Evolutionary conservation across 768 basidiomycete species (phyloP).

Genomic region (Leccinum incarnatum): DNA sequence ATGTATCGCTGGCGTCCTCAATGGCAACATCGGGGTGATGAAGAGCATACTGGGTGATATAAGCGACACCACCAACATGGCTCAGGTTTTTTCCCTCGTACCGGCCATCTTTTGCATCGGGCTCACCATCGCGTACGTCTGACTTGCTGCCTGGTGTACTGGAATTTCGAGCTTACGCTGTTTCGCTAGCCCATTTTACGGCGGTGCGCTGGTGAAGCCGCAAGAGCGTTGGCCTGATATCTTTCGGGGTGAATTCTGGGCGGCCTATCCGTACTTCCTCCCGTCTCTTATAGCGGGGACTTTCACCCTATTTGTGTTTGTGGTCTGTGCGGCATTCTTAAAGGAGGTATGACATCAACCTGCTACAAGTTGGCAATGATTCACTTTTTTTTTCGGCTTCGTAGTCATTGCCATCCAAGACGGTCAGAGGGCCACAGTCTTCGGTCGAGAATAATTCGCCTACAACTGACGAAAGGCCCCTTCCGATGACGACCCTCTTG

Average conservation of each 20-base stretch:
- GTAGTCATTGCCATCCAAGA: conserved; percentile 28
- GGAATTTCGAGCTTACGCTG: neutral
- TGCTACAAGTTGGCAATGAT: neutral
- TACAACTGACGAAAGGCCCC: conserved; percentile 3
- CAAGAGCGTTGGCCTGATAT: conserved; percentile 50
- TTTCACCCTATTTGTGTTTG: conserved; percentile 12
- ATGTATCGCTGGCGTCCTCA: conserved; percentile 36
- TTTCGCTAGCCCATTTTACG: conserved; percentile 49
- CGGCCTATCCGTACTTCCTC: conserved; percentile 36
- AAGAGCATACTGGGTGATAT: conserved; percentile 69
- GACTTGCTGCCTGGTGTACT: neutral
- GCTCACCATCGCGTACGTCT: conserved; percentile 31
- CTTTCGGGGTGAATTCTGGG: conserved; percentile 43
- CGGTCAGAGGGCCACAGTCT: neutral
- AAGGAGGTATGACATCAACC: conserved; percentile 28
- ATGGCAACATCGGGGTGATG: conserved; percentile 53
- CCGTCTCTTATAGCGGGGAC: conserved; percentile 29
- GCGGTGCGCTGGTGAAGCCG: conserved; percentile 54
- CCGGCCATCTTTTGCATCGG: conserved; percentile 30
- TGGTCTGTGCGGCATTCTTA: conserved; percentile 23
- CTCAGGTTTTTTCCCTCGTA: conserved; percentile 34
- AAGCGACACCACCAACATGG: conserved; percentile 39
- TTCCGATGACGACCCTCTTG: conserved; percentile 35
- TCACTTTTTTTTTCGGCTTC: neutral
- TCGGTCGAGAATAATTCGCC: neutral